A percentile compares a stretch with the other conserved stretches of the same genome.
Evolutionary conservation across 2,329 filamentous ascomycete species (phyloP).

Genomic region (Raffaelea albimanens): DNA sequence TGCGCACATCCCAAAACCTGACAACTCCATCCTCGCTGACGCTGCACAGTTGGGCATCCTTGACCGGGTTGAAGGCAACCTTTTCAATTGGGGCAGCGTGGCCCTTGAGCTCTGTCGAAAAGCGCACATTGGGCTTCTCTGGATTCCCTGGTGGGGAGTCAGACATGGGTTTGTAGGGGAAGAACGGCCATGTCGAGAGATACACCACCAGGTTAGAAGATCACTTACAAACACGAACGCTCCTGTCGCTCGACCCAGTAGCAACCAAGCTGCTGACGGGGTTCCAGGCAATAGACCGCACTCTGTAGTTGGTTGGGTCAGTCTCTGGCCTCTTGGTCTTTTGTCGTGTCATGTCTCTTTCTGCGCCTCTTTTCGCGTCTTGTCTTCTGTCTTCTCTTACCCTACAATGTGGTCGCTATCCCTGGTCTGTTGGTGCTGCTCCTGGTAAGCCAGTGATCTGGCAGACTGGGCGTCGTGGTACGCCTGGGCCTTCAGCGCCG

Average conservation of each 20-base stretch:
- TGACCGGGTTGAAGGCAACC: constrained; percentile 68
- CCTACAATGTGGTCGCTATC: neutral
- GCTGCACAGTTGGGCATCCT: constrained; percentile 68
- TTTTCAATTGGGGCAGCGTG: constrained; percentile 59
- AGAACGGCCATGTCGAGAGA: no score
- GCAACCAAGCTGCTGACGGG: constrained; percentile 75
- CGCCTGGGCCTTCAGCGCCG: constrained; percentile 57
- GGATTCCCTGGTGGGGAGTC: constrained; percentile 50
- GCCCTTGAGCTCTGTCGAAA: constrained; percentile 66
- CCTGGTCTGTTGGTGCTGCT: constrained; percentile 3
- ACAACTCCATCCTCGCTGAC: constrained; percentile 65
- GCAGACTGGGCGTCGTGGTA: constrained; percentile 52
- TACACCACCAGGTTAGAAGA: no score
- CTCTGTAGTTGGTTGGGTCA: no score
- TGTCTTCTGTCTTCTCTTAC: neutral
- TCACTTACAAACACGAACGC: constrained; percentile 63
- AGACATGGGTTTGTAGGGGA: no score
- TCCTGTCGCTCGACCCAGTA: constrained; percentile 64
- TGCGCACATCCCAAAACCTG: constrained; percentile 73
- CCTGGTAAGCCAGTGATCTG: constrained; percentile 17
- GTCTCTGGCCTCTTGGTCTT: no score
- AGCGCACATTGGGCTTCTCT: constrained; percentile 62
- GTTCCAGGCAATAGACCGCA: constrained; percentile 83
- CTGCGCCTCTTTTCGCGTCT: no score
- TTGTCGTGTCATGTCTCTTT: no score